A percentile compares a stretch with the other conserved stretches of the same genome.
Conservation (phyloP, 148 eudicot genomes). For the Heliamphora exappendiculata region DNA sequence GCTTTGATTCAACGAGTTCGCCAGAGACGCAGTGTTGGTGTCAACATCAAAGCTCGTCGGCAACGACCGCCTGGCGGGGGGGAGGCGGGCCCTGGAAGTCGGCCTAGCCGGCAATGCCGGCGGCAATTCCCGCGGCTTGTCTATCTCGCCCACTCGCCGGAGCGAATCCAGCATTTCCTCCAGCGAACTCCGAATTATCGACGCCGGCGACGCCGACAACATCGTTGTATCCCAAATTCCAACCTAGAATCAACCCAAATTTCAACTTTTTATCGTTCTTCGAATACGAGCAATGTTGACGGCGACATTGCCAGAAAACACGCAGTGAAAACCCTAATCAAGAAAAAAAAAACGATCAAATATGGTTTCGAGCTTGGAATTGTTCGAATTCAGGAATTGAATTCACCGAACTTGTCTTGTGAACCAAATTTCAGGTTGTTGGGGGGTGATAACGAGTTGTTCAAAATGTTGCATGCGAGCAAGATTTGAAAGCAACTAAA, state of each 20-base stretch:
- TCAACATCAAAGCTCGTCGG: slow-evolving; percentile 39
- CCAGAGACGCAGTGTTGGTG: background rate
- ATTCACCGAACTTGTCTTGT: background rate
- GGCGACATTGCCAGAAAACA: slow-evolving; percentile 2
- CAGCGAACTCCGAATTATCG: slow-evolving; percentile 51
- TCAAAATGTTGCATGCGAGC: background rate
- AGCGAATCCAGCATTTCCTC: slow-evolving; percentile 90
- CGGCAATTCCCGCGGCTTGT: slow-evolving; percentile 57
- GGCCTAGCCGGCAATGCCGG: slow-evolving; percentile 87
- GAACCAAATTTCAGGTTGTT: background rate
- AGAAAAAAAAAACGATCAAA: too few relatives aligned
- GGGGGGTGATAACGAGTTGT: background rate
- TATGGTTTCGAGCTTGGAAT: too few relatives aligned
- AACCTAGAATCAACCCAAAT: background rate
- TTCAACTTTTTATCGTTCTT: background rate
- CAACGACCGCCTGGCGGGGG: slow-evolving; percentile 43
- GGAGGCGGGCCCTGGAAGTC: slow-evolving; percentile 53
- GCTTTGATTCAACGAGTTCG: background rate
- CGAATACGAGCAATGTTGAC: background rate
- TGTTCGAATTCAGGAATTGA: background rate
- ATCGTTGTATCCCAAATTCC: slow-evolving; percentile 16
- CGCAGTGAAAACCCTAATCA: background rate
- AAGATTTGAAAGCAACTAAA: background rate
- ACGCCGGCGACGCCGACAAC: slow-evolving; percentile 45
- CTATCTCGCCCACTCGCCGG: slow-evolving; percentile 38